Evolutionary conservation across 768 basidiomycete species (phyloP), one percentile per base, ranked within the genome.

Genomic region (Hirschioporus abietinus): DNA sequence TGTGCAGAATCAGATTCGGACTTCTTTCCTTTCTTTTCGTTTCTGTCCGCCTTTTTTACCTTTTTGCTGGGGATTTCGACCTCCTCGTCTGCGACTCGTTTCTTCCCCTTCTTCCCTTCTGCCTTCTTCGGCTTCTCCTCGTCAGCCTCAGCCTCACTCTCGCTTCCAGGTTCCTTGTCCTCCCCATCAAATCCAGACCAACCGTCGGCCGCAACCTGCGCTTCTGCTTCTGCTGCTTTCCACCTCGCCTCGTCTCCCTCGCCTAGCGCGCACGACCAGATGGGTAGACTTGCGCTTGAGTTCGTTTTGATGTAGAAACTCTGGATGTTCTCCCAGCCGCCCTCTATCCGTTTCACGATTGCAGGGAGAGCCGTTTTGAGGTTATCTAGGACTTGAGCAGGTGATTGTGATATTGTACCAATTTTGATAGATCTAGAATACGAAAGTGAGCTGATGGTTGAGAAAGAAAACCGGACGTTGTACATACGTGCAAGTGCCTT

Each of bases 301-400:
- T 87, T 92, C 1, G 95, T 96, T 78, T 99, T 99, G 79, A 99
- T 86, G 70, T 93, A 84, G 23, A 99, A 76, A 66, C 86, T 89
- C 72, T 96, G 93, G 64, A 99, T 81, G 76, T 98, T 97, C 64
- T 90, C 89, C 95, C 96, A 99, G 27, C 86, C 88, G 61, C 86
- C 90, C 66, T 87, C 86, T 72, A 98, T 85, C 62, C 83, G 82
- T 66, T 86, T 78, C 35, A 88, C 83, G 64, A 97, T 78, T 10
- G 83, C 84, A 7, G 97, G 95, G 10, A 98, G 80, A 18, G 93
- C 91, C 10, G 82, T 81, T 72, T 87, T 79, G 63, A 98, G 80
- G 78, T 99, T 99, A 6, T 84, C 86, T 42, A 92, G 75, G 20
- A 93, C 84, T 74, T 98, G 90, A 3, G 85, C 77, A 1, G 90